Evolutionary conservation across 371 early-diverging fungal genomes (phyloP).

Genomic region (Rhizopus sp.): DNA sequence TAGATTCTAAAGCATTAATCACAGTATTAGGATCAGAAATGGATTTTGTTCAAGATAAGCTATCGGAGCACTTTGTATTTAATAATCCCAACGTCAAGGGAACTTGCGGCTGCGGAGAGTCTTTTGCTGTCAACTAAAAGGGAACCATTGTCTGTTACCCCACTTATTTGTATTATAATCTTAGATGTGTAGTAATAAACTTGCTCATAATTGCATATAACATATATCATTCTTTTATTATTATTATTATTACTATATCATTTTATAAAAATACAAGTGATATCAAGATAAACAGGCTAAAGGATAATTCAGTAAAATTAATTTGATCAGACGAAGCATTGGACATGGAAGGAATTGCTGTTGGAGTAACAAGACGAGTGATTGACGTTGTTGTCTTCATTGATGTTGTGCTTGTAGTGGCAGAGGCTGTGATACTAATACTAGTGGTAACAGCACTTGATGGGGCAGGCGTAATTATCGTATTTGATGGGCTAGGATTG

Average conservation of each 20-base stretch:
- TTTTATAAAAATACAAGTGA: background rate
- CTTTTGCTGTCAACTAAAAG: slow-evolving; percentile 65
- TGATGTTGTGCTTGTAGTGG: no score
- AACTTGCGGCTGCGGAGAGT: slow-evolving; percentile 94
- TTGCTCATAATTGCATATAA: background rate
- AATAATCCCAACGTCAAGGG: slow-evolving; percentile 97
- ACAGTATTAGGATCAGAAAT: slow-evolving; percentile 95
- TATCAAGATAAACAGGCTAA: background rate
- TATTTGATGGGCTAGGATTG: no score
- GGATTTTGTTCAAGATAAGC: slow-evolving; percentile 93
- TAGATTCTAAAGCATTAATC: slow-evolving; percentile 94
- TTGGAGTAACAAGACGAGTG: slow-evolving; percentile 2
- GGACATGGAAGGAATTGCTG: slow-evolving; percentile 1
- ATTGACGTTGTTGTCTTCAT: slow-evolving; percentile 4
- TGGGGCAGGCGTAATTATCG: no score
- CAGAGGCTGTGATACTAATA: background rate
- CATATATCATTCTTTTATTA: background rate
- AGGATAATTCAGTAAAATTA: background rate
- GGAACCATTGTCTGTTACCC: background rate
- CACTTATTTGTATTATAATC: slow-evolving; percentile 2
- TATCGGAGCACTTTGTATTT: slow-evolving; percentile 94
- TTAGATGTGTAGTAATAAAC: slow-evolving; percentile 7
- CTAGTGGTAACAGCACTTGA: background rate
- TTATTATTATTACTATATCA: no score
- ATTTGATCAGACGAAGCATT: background rate